Conservation (phyloP, 768 basidiomycete genomes). For the Filobasidium floriforme region DNA sequence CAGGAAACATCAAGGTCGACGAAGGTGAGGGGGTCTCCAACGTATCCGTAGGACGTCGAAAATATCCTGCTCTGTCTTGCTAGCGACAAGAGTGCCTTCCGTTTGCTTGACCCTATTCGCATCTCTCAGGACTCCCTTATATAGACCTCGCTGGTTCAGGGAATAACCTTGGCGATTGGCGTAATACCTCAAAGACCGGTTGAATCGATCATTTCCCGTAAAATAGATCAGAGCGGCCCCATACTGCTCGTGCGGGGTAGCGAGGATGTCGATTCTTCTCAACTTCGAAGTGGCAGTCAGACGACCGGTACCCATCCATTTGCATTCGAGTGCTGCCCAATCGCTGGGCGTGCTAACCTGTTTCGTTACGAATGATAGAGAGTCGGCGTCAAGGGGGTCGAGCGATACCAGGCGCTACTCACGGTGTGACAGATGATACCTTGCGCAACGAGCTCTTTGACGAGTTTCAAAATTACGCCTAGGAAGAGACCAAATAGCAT, state of each 20-base stretch:
- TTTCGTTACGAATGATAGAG: background rate
- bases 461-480: slow-evolving; percentile 45
- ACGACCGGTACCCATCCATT: slow-evolving; percentile 74
- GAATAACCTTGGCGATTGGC: slow-evolving; percentile 69
- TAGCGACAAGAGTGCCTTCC: slow-evolving; percentile 63
- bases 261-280: slow-evolving; percentile 73
- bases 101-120: slow-evolving; percentile 57
- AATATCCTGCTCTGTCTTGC: slow-evolving; percentile 78
- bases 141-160: slow-evolving; percentile 80
- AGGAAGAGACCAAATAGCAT: background rate
- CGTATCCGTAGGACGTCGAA: slow-evolving; percentile 58
- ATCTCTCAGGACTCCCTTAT: slow-evolving; percentile 63
- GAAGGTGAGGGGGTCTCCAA: slow-evolving; percentile 28
- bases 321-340: slow-evolving; percentile 60
- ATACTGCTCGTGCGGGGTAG: slow-evolving; percentile 66
- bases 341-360: slow-evolving; percentile 65
- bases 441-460: slow-evolving; percentile 53
- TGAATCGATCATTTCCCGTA: slow-evolving; percentile 66
- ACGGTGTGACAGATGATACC: slow-evolving; percentile 67
- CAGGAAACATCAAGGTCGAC: slow-evolving; percentile 10
- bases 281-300: slow-evolving; percentile 50
- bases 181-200: slow-evolving; percentile 76
- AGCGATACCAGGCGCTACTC: slow-evolving; percentile 13
- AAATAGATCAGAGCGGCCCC: slow-evolving; percentile 71
- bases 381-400: too few species aligned